A percentile compares a stretch with the other conserved stretches of the same genome.
phyloP scores from a whole-genome alignment of 768 basidiomycete genomes.

The Exsudoporus frostii region DNA sequence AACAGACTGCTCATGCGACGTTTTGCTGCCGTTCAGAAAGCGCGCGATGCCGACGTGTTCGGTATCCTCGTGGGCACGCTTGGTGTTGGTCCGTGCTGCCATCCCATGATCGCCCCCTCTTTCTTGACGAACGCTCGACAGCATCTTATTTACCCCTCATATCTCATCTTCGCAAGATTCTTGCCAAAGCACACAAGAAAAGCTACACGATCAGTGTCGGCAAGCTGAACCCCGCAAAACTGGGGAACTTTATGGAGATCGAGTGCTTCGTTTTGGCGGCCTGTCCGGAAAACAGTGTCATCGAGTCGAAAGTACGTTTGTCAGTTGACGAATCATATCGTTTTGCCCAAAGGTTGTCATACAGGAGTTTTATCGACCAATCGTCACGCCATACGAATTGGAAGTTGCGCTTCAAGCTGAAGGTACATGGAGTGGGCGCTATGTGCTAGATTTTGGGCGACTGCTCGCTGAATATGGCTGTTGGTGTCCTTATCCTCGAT shows the following conservation, averaged over 20 bases:
- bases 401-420: conserved; percentile 72
- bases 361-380: conserved; percentile 89
- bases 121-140: conserved; percentile 25
- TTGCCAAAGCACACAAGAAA: conserved; percentile 74
- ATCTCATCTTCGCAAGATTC: conserved; percentile 67
- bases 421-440: conserved; percentile 70
- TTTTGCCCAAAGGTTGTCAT: not conserved
- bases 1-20: conserved; percentile 88
- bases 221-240: conserved; percentile 89
- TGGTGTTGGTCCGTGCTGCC: conserved; percentile 63
- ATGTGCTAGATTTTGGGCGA: conserved; percentile 74
- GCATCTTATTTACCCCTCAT: conserved; percentile 87
- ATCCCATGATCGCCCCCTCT: not conserved
- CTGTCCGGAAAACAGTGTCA: conserved; percentile 87
- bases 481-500: conserved; percentile 5
- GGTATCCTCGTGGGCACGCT: conserved; percentile 94
- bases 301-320: conserved; percentile 59
- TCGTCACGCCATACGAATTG: conserved; percentile 92
- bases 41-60: conserved; percentile 89
- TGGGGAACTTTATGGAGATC: conserved; percentile 94
- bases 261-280: conserved; percentile 95
- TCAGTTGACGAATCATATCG: not conserved
- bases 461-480: conserved; percentile 42
- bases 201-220: conserved; percentile 94
- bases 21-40: conserved; percentile 82